These are phyloP conservation scores for Rhodocollybia butyracea DNA, from an alignment of 768 basidiomycete genomes.

Conservation along the genomic window DNA sequence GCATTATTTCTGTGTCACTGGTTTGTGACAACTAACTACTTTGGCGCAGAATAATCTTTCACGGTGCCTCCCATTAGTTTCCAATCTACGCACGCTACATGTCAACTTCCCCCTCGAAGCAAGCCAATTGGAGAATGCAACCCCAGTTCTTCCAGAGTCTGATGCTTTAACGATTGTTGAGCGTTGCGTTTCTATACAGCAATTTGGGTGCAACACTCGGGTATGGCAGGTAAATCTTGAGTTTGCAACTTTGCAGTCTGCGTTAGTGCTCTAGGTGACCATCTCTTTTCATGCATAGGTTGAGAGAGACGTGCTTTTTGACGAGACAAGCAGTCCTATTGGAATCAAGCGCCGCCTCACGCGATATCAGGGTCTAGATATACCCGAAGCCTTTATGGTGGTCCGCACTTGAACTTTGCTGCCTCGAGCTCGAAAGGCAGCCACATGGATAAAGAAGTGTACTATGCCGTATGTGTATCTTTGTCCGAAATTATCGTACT, in stretches of 20 bases:
- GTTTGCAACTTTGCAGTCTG: not conserved
- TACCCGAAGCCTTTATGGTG: constrained; percentile 6
- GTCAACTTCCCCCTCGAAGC: constrained; percentile 3
- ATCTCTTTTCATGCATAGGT: not conserved
- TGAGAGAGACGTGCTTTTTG: not conserved
- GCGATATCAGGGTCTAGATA: constrained; percentile 6
- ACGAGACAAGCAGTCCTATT: not conserved
- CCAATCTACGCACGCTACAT: not conserved
- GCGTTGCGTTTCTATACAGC: not conserved
- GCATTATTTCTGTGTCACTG: not conserved
- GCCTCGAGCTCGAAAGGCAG: too few species aligned
- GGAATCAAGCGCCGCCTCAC: not conserved
- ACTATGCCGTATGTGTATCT: too few species aligned
- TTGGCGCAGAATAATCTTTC: not conserved
- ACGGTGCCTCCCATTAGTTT: not conserved
- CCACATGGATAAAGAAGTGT: not conserved
- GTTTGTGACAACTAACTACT: not conserved
- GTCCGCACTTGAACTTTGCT: constrained; percentile 6
- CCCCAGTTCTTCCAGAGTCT: not conserved
- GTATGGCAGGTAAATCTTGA: constrained; percentile 4
- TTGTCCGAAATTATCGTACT: not conserved
- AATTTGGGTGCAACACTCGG: constrained; percentile 8
- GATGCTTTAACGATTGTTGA: constrained; percentile 3
- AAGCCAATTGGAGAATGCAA: not conserved
- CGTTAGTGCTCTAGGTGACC: too few species aligned